Evolutionary conservation across 352 stramenopile species (phyloP), one percentile per base, ranked within the genome.

Genomic region (Globisporangium orthogonon): DNA sequence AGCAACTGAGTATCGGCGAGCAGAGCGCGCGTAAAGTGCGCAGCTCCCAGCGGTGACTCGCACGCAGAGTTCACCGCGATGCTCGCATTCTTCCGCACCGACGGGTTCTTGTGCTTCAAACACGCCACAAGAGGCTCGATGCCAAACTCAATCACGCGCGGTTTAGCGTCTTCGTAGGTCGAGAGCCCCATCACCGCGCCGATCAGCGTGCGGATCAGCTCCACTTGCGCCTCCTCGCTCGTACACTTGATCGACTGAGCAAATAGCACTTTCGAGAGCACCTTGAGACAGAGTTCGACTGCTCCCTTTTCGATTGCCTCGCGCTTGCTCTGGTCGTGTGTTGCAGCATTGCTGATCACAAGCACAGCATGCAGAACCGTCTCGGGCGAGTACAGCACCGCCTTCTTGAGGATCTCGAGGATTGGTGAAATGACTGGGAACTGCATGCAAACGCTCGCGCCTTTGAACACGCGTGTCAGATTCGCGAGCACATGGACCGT

Each of bases 21-120:
- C 31, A 89, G 52, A 45, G 60, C 66, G 43, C 72, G 67, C 0
- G 66, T 66, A 46, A 89, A 87, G 23, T 70, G 65, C 28, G 56
- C 35, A 5, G 78, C 55, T 0, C 79, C 77, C 3, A 69, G 63
- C 0, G 79, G 73, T 2, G 75, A 66, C 13, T 92, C 82, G 28
- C 78, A 89, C 3, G 74, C 78, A 7, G 74, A 89, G 55, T 83
- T 87, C 57, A 89, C 72, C 4, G 78, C 62, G 33, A 87, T 78
- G 9, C 52, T 66, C 4, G 79, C 76, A 49, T 88, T 90, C n/a
- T 65, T 53, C 13, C 70, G 64, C 44, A 89, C 63, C 2, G 67
- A 59, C 0, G 56, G 13, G 23, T 58, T 74, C 7, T 56, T 53
- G 56, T 89, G 75, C 29, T 71, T 71, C 29, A 92, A 58, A 54